Base-by-base conservation (phyloP, 2,329 filamentous ascomycete genomes). In the Sclerotinia nivalis region DNA sequence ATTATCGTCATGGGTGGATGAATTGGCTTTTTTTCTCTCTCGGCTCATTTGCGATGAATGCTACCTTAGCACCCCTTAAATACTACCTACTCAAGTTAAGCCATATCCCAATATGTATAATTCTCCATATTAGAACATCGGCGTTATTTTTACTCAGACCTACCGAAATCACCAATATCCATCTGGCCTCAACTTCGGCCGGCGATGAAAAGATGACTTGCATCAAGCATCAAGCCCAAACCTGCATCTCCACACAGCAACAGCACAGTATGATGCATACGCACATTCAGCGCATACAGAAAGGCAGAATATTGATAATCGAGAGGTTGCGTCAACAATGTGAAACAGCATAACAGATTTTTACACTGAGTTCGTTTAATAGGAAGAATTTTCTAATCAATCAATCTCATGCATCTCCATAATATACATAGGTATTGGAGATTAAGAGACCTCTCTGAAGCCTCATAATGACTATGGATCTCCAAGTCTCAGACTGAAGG, bases 251-350 rank as follows among this genome's bases (percentile, higher is more conserved):
- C 49, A 50, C 47, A 62, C 49, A 40, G 20, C 40, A 66, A 66
- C 34, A 66, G 50, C 34, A 52, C 61, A 64, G 67, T 22, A 69
- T 50, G 56, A 49, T 65, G 67, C 59, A 69, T 64, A 65, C 52
- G 67, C 59, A 69, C 47, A 37, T 69, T 69, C 67, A 69, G 67
- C 67, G 67, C 67, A 69, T 65, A 69, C 59, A 47, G 67, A 56
- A 47, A 47, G 67, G 59, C 67, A 69, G 59, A 65, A 28, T 49
- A 20, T 18, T 55, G 49, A 49, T 69, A 25, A 52, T 52, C 22
- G 47, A 40, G 47, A 52, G 50, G 37, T 56, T 56, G 49, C 59
- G 59, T 69, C 49, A 65, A 49, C 67, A 40, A 47, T 65, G 50
- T 69, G 67, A 69, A 69, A 69, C 67, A 65, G 31, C 40, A 47